Percentiles rank a stretch among this genome's conserved stretches.
These are phyloP conservation scores for Elsinoe perseae DNA, from an alignment of 2,329 filamentous ascomycete genomes.

Conservation along the genomic window DNA sequence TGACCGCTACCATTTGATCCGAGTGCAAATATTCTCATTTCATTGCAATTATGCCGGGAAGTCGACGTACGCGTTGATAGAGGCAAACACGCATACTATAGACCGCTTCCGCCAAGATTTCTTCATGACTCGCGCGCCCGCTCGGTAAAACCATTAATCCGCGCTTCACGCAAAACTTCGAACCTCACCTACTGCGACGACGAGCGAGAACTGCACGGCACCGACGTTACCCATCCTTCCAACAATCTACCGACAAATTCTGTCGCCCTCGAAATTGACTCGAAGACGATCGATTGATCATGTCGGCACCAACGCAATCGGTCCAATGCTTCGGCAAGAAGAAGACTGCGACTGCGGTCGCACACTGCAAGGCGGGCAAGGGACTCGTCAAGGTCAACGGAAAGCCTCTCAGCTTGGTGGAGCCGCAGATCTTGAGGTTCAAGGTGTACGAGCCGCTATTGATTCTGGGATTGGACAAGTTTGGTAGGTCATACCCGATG, in stretches of 20 bases:
- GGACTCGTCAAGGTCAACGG: slow-evolving; percentile 99
- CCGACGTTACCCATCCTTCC: neutral
- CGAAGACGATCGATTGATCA: slow-evolving; percentile 37
- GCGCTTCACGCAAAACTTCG: slow-evolving; percentile 12
- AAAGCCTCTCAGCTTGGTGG: slow-evolving; percentile 84
- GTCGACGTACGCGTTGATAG: too few relatives aligned
- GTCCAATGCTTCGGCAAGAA: slow-evolving; percentile 96
- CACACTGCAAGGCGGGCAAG: slow-evolving; percentile 84
- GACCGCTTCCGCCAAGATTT: slow-evolving; percentile 16
- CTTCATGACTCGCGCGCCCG: neutral
- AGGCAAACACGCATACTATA: slow-evolving; percentile 24
- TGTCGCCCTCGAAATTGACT: neutral
- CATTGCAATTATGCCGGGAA: neutral
- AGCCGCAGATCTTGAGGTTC: slow-evolving; percentile 96
- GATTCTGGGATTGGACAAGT: slow-evolving; percentile 95
- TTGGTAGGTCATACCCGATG: slow-evolving; percentile 46
- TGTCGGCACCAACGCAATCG: slow-evolving; percentile 57
- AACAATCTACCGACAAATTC: neutral
- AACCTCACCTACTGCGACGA: neutral
- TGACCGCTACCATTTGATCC: slow-evolving; percentile 49
- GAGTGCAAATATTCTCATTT: slow-evolving; percentile 35
- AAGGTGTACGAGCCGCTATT: slow-evolving; percentile 99
- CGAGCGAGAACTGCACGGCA: neutral
- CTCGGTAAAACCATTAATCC: slow-evolving; percentile 15
- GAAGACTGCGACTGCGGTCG: slow-evolving; percentile 62